These are phyloP conservation scores for Phytophthora agathidicida DNA, from an alignment of 352 stramenopile species.

Conservation along the genomic window DNA sequence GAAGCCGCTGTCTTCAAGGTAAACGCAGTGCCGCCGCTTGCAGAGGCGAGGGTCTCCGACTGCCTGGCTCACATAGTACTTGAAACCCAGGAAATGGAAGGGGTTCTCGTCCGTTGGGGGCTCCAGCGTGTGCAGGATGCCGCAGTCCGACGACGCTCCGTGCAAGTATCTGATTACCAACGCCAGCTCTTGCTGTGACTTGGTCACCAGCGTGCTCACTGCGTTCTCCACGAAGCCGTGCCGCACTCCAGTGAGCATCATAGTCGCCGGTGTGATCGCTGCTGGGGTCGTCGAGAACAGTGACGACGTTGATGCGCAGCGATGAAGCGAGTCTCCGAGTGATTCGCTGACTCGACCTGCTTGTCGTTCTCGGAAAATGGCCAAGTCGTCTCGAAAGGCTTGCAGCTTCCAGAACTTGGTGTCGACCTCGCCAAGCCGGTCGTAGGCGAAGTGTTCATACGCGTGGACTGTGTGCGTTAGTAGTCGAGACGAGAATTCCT, in stretches of 20 bases:
- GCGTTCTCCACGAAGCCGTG: constrained; percentile 48
- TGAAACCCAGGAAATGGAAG: constrained; percentile 58
- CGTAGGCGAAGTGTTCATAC: constrained; percentile 41
- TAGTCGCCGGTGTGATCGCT: constrained; percentile 29
- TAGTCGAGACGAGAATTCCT: constrained; percentile 42
- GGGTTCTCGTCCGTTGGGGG: constrained; percentile 36
- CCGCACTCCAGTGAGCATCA: constrained; percentile 43
- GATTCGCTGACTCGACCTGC: constrained; percentile 23
- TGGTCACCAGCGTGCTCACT: constrained; percentile 33
- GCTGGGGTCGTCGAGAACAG: constrained; percentile 44
- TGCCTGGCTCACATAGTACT: constrained; percentile 50
- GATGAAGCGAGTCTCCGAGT: constrained; percentile 24
- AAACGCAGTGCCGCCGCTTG: constrained; percentile 44
- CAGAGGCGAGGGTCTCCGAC: constrained; percentile 26
- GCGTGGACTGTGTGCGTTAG: constrained; percentile 44
- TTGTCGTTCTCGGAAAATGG: constrained; percentile 41
- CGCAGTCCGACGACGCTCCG: constrained; percentile 44
- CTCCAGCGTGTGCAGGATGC: constrained; percentile 44
- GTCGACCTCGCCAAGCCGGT: constrained; percentile 37
- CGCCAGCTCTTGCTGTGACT: constrained; percentile 57
- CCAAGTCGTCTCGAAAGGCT: constrained; percentile 32
- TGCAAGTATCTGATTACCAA: constrained; percentile 53
- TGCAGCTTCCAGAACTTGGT: constrained; percentile 47
- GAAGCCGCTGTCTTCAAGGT: constrained; percentile 51
- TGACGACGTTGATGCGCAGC: constrained; percentile 28